Base-by-base conservation (phyloP, 2,329 filamentous ascomycete species). In the Cordyceps militaris region DNA sequence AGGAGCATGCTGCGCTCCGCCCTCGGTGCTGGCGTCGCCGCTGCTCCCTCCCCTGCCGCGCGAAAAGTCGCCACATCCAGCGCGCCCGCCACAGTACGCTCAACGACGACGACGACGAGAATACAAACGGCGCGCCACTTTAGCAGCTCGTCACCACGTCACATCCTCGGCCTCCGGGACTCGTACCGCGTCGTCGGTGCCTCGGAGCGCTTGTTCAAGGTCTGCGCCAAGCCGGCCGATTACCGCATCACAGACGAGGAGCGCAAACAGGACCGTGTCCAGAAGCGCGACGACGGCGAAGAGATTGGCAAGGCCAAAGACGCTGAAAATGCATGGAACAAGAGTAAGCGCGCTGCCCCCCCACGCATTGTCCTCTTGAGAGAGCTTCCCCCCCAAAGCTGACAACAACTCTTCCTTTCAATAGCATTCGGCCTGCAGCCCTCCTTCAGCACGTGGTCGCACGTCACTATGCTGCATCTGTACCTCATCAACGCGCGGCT, bases 401-500 rank as follows among this genome's bases (percentile, higher is more conserved):
- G n/a, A 48, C 46, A 14, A 11, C 13, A 13, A 13, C 13, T 10
- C 23, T 24, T n/a, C 9, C 51, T 14, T 10, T n/a, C 38, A 42
- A 9, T 66, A 96, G 90, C 86, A 53, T 83, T 96, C 62, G 83
- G 83, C 26, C 83, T 99, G 19, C 79, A 82, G 32, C 89, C 91
- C 1, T 97, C 91, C 0, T 99, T 99, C 73, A 92, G 87, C 69
- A 93, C 89, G 58, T 99, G 94, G 94, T 89, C 91, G 21, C 92
- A 97, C 73, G 87, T 97, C 46, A 94, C 92, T 36, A 96, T 96
- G 80, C 81, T 99, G 59, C 93, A 99, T 77, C 88, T 99, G 81
- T 97, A 96, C 78, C 82, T 97, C 59, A 74, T 97, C 60, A 88
- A 89, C 57, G 88, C 89, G 48, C 88, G 92, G 58, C 77, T 97